Evolutionary conservation across 495 filamentous ascomycete species (phyloP).

Genomic region (Xylaria intraflava): DNA sequence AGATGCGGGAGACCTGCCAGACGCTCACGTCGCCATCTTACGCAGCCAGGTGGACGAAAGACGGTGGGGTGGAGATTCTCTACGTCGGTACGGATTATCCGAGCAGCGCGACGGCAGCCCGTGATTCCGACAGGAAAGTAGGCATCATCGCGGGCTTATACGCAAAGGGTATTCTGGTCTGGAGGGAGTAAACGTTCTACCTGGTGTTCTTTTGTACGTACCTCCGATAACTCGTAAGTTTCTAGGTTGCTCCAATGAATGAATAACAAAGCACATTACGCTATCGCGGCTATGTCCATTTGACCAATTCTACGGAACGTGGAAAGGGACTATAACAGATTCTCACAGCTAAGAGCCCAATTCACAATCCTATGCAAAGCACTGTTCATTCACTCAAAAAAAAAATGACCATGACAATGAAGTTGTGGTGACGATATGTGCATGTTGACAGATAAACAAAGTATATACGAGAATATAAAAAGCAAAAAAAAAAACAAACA

Average conservation of each 20-base stretch:
- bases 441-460: background rate
- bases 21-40: constrained; percentile 28
- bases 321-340: too few relatives aligned
- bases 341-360: background rate
- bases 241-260: too few relatives aligned
- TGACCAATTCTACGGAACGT: too few relatives aligned
- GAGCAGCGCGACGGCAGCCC: constrained; percentile 29
- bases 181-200: constrained; percentile 34
- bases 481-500: background rate
- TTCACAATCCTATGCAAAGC: too few relatives aligned
- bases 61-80: constrained; percentile 27
- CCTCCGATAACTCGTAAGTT: too few relatives aligned
- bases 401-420: too few relatives aligned
- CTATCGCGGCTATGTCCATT: too few relatives aligned
- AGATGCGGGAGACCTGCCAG: constrained; percentile 22
- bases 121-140: constrained; percentile 32
- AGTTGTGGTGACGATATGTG: constrained; percentile 1
- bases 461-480: constrained; percentile 9
- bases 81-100: constrained; percentile 31
- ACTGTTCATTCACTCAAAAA: too few relatives aligned
- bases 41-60: constrained; percentile 35
- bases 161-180: constrained; percentile 38
- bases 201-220: background rate
- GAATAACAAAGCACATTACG: too few relatives aligned
- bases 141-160: constrained; percentile 40